These are phyloP conservation scores for Backusella luteola DNA, from an alignment of 192 early-diverging fungal species.

Conservation along the genomic window DNA sequence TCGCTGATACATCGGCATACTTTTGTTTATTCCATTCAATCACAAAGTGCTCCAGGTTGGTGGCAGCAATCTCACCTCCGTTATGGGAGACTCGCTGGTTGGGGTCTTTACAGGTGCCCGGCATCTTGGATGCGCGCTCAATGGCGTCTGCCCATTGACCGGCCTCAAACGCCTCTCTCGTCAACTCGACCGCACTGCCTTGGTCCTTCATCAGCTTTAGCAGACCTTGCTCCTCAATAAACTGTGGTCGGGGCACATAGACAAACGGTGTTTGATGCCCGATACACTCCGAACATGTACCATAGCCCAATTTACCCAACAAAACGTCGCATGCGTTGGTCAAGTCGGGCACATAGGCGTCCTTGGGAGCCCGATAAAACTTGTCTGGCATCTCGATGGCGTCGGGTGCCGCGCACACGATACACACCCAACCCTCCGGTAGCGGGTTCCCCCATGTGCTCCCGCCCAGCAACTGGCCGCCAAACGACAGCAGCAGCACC, in stretches of 20 bases:
- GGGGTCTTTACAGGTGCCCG: constrained; percentile 26
- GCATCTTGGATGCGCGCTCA: constrained; percentile 31
- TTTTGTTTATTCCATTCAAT: constrained; percentile 27
- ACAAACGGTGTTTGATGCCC: constrained; percentile 56
- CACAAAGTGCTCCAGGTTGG: constrained; percentile 33
- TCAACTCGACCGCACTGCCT: constrained; percentile 53
- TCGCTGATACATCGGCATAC: not conserved
- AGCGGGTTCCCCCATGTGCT: constrained; percentile 36
- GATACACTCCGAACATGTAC: constrained; percentile 63
- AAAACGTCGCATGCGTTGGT: constrained; percentile 58
- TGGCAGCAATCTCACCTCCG: constrained; percentile 43
- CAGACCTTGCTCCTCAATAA: constrained; percentile 58
- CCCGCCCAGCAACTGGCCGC: constrained; percentile 8
- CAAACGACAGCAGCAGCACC: constrained; percentile 15
- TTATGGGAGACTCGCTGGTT: constrained; percentile 34
- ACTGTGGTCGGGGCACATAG: constrained; percentile 60
- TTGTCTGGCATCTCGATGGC: constrained; percentile 40
- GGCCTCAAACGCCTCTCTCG: constrained; percentile 52
- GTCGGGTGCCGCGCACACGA: constrained; percentile 55
- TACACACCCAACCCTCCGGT: constrained; percentile 55
- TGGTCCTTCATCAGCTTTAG: constrained; percentile 54
- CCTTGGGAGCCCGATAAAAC: constrained; percentile 51
- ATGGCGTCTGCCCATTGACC: constrained; percentile 53
- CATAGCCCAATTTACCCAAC: constrained; percentile 64
- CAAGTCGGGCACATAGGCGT: constrained; percentile 61